Evolutionary conservation across 2,329 filamentous ascomycete species (phyloP), one percentile per base, ranked within the genome.

Genomic region (Arthrocladium fulminans): DNA sequence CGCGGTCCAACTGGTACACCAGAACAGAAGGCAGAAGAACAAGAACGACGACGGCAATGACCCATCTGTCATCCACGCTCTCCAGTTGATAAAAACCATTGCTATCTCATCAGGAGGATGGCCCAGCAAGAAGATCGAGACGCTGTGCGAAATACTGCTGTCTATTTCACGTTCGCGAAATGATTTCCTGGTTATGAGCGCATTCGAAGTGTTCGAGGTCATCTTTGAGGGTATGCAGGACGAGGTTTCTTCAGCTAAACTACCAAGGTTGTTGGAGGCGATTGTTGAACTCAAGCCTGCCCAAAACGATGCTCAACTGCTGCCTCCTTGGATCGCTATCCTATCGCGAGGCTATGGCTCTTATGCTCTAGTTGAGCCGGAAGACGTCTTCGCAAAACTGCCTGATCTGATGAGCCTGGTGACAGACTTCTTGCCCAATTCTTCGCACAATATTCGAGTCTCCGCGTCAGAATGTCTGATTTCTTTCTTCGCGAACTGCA

Each of bases 181-280:
- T 64, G 89, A 97, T 64, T 94, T 90, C 65, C 83, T 98, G 73
- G 94, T 89, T 25, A 94, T 97, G 83, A 84, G 87, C 9, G 86
- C 89, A 0, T 96, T 98, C 59, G 90, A 96, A 56, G 90, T 97
- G 3, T 98, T 98, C 60, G 92, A 98, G 65, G 84, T 94, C 65
- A 94, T 97, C 38, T 97, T 98, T 57, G 84, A 85, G 59, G 85
- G 88, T 6, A 89, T 98, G 84, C 79, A 82, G 13, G 84, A 89
- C 56, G 88, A 94, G 57, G 76, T 89, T 42, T 86, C 89, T 0
- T 94, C 88, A 2, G 79, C 87, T 1, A 98, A 97, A 68, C 75
- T 98, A 10, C 88, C 89, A 2, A 80, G 86, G 49, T 76, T 98
- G 10, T 77, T 97, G 59, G 88, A 95, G 55, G 88, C 92, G 45